Percentiles rank a stretch among this genome's conserved stretches.
Conservation (phyloP, 352 stramenopile species). For the Halophytophthora batemanensis region DNA sequence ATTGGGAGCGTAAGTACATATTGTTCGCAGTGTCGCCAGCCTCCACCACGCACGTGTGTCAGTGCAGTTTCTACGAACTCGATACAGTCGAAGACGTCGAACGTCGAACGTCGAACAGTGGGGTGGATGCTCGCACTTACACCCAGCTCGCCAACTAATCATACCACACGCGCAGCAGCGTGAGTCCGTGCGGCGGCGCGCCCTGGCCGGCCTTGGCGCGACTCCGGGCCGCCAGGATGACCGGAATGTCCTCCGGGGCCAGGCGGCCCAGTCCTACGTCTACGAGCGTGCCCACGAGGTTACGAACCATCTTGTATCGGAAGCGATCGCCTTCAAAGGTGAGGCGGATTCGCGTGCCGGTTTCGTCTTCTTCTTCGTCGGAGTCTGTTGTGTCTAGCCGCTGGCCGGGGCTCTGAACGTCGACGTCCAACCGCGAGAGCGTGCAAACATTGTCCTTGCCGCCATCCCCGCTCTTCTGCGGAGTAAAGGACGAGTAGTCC, state of each 20-base stretch:
- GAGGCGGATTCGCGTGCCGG: constrained; percentile 35
- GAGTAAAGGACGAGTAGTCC: constrained; percentile 72
- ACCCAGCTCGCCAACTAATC: background rate
- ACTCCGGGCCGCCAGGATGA: constrained; percentile 48
- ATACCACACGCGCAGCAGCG: constrained; percentile 29
- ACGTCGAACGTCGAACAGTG: no score
- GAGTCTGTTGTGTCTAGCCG: constrained; percentile 15
- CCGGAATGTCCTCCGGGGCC: constrained; percentile 31
- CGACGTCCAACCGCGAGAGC: constrained; percentile 37
- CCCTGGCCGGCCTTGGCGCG: constrained; percentile 57
- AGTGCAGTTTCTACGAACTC: no score
- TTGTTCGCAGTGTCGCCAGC: no score
- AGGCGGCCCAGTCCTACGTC: constrained; percentile 62
- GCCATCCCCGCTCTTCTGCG: constrained; percentile 37
- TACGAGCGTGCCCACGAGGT: constrained; percentile 75
- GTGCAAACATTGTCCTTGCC: constrained; percentile 53
- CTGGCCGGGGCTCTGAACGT: constrained; percentile 14
- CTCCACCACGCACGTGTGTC: no score
- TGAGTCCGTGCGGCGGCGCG: constrained; percentile 65
- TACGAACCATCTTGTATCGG: constrained; percentile 86
- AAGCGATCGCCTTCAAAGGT: constrained; percentile 71
- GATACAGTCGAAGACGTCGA: no score
- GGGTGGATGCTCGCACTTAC: background rate
- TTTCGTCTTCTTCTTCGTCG: constrained; percentile 24
- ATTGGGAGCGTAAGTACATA: no score